A percentile compares a stretch with the other conserved stretches of the same genome.
These are phyloP conservation scores for Chaetomiaceae sp. DNA, from an alignment of 2,329 filamentous ascomycete species.

Conservation along the genomic window DNA sequence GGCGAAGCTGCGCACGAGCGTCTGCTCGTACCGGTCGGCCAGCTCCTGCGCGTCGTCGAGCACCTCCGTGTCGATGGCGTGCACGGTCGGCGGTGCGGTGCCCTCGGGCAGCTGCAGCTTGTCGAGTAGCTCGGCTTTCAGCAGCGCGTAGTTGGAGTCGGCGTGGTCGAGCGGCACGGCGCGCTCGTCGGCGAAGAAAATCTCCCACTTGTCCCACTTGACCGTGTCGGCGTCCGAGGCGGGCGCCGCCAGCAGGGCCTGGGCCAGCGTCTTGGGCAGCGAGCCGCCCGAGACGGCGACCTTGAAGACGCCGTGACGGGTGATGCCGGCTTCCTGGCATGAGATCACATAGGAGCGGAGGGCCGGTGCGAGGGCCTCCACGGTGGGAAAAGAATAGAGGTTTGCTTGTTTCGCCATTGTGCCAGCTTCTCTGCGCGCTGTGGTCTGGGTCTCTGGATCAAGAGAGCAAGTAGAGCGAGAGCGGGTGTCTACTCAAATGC, in stretches of 20 bases:
- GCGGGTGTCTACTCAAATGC: background rate
- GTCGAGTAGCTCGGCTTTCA: slow-evolving; percentile 82
- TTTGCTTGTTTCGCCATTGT: slow-evolving; percentile 56
- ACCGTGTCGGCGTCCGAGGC: slow-evolving; percentile 53
- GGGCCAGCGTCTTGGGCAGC: slow-evolving; percentile 78
- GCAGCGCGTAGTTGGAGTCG: slow-evolving; percentile 88
- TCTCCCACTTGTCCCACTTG: slow-evolving; percentile 84
- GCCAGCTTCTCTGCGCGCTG: background rate
- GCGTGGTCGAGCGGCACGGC: slow-evolving; percentile 84
- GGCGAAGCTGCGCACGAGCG: slow-evolving; percentile 78
- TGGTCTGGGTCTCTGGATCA: background rate
- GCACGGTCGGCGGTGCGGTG: slow-evolving; percentile 62
- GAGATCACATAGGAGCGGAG: slow-evolving; percentile 79
- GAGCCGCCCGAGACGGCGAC: slow-evolving; percentile 91
- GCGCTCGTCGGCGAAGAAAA: slow-evolving; percentile 98
- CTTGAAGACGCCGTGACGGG: slow-evolving; percentile 80
- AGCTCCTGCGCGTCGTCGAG: slow-evolving; percentile 82
- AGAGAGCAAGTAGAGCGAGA: too few relatives aligned
- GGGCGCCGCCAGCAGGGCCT: slow-evolving; percentile 64
- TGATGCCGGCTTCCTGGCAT: slow-evolving; percentile 71
- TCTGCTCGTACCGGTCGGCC: slow-evolving; percentile 88
- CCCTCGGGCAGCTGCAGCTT: slow-evolving; percentile 80
- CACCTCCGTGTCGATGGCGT: slow-evolving; percentile 62
- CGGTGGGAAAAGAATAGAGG: slow-evolving; percentile 73
- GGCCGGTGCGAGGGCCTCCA: slow-evolving; percentile 64